A percentile compares a stretch with the other conserved stretches of the same genome.
Conservation (phyloP, 805 yeast species). For the Priceomyces medius region DNA sequence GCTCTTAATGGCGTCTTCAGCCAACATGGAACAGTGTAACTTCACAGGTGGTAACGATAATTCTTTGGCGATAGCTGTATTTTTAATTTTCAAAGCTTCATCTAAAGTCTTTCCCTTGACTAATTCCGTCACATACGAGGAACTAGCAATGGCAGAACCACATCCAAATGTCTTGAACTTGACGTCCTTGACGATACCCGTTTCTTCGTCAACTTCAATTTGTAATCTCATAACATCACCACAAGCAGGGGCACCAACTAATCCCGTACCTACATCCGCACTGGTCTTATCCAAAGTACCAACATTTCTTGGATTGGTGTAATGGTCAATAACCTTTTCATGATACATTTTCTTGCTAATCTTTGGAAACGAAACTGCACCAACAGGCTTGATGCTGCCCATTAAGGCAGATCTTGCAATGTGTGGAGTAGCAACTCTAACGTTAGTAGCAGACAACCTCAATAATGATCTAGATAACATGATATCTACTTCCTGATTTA, state of each 20-base stretch:
- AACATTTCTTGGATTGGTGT: constrained; percentile 94
- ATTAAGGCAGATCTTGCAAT: constrained; percentile 1
- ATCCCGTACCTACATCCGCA: constrained; percentile 86
- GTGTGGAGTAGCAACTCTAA: constrained; percentile 11
- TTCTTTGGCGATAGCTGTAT: constrained; percentile 93
- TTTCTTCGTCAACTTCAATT: constrained; percentile 84
- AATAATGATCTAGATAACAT: constrained; percentile 28
- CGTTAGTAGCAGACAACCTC: constrained; percentile 12
- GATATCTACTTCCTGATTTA: too few species aligned
- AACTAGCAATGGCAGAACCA: constrained; percentile 96
- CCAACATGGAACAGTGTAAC: constrained; percentile 96
- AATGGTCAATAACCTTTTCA: constrained; percentile 93
- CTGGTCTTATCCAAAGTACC: constrained; percentile 84
- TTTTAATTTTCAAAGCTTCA: constrained; percentile 89
- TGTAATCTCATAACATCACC: constrained; percentile 99
- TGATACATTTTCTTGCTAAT: constrained; percentile 55
- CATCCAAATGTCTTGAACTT: constrained; percentile 99
- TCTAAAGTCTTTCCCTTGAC: constrained; percentile 93
- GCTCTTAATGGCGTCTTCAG: constrained; percentile 97
- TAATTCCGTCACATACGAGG: constrained; percentile 91
- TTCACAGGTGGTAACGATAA: constrained; percentile 95
- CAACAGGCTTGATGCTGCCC: constrained; percentile 6
- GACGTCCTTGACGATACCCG: constrained; percentile 91
- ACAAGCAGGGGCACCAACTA: constrained; percentile 99
- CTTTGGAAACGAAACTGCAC: constrained; percentile 9